Conservation (phyloP, 768 basidiomycete genomes). For the Termitomyces sp. region DNA sequence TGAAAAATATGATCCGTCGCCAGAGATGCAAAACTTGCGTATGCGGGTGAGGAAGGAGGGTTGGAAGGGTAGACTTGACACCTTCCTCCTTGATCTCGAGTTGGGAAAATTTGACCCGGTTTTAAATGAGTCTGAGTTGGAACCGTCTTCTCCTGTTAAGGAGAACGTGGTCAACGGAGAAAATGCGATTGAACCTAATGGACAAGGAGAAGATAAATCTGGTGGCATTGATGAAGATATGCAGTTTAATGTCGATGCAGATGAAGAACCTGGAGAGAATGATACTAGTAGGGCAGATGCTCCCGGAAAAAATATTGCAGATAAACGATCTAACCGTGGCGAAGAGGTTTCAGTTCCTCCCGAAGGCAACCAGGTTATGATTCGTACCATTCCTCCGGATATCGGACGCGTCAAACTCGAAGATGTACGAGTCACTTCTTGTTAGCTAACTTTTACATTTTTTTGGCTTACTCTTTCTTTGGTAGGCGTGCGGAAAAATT, state of each 20-base stretch:
- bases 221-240: slow-evolving; percentile 61
- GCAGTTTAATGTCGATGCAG: slow-evolving; percentile 65
- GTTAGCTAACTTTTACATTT: slow-evolving; percentile 1
- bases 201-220: slow-evolving; percentile 48
- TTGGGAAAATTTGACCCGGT: slow-evolving; percentile 83
- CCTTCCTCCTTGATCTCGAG: slow-evolving; percentile 77
- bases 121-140: slow-evolving; percentile 53
- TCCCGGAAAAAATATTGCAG: slow-evolving; percentile 47
- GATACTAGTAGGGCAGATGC: slow-evolving; percentile 47
- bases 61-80: slow-evolving; percentile 67
- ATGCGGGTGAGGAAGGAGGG: slow-evolving; percentile 78
- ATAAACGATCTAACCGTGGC: slow-evolving; percentile 49
- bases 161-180: slow-evolving; percentile 44
- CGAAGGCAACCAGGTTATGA: slow-evolving; percentile 90
- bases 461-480: slow-evolving; percentile 2
- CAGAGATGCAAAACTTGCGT: slow-evolving; percentile 67
- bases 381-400: slow-evolving; percentile 90
- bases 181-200: slow-evolving; percentile 30
- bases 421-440: slow-evolving; percentile 48
- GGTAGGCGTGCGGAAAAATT: slow-evolving; percentile 67
- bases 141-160: slow-evolving; percentile 45
- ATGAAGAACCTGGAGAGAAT: slow-evolving; percentile 64
- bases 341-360: slow-evolving; percentile 69
- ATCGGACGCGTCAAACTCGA: slow-evolving; percentile 87
- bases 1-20: slow-evolving; percentile 86